Conservation (phyloP, 108 stramenopile genomes). For the Cylindrotheca closterium region DNA sequence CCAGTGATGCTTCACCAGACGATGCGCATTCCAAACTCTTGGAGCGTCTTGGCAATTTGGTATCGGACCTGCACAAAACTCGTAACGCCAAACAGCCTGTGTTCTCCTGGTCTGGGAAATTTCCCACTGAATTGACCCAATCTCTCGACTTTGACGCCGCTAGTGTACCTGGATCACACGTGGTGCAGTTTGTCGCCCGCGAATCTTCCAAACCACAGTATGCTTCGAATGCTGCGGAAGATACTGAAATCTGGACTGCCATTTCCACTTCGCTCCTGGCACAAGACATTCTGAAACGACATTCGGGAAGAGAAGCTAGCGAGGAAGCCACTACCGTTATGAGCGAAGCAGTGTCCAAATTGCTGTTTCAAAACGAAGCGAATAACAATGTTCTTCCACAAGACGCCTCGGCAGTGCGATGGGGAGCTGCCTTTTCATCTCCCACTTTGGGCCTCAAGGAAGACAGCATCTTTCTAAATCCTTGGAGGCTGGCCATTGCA, state of each 20-base stretch:
- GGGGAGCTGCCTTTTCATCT: slow-evolving; percentile 21
- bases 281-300: background rate
- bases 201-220: slow-evolving; percentile 28
- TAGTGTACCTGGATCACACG: slow-evolving; percentile 25
- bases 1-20: background rate
- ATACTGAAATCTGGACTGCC: slow-evolving; percentile 34
- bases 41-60: slow-evolving; percentile 15
- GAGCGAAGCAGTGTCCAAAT: background rate
- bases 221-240: background rate
- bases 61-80: slow-evolving; percentile 8
- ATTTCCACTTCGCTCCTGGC: slow-evolving; percentile 27
- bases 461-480: slow-evolving; percentile 23
- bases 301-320: background rate
- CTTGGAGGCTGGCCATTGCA: slow-evolving; percentile 26
- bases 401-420: slow-evolving; percentile 11
- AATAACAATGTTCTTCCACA: background rate
- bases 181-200: slow-evolving; percentile 29
- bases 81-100: slow-evolving; percentile 20
- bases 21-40: background rate
- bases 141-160: slow-evolving; percentile 33
- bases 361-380: background rate
- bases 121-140: slow-evolving; percentile 11
- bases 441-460: slow-evolving; percentile 17
- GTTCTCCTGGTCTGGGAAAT: slow-evolving; percentile 8
- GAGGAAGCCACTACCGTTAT: background rate